phyloP scores from a whole-genome alignment of 129 eudicot species.

The Arctium lappa region DNA sequence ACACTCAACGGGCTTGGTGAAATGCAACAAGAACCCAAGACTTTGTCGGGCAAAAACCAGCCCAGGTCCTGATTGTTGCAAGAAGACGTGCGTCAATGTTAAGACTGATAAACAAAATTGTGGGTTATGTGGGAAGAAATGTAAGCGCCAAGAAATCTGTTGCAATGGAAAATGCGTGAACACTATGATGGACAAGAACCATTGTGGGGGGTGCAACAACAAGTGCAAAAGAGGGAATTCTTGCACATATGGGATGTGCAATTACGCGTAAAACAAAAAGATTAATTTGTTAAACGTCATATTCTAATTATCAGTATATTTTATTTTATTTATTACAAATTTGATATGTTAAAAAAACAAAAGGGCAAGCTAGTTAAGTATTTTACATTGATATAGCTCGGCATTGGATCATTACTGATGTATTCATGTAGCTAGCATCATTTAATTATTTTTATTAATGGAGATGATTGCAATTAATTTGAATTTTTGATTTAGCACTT shows the following conservation, averaged over 20 bases:
- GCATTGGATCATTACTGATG: not conserved
- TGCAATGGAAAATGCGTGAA: slow-evolving; percentile 40
- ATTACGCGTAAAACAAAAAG: slow-evolving; percentile 13
- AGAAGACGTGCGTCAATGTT: slow-evolving; percentile 34
- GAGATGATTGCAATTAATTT: not conserved
- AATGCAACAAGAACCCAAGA: slow-evolving; percentile 31
- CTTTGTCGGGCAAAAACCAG: slow-evolving; percentile 20
- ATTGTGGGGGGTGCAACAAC: slow-evolving; percentile 37
- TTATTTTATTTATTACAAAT: not conserved
- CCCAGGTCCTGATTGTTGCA: slow-evolving; percentile 33
- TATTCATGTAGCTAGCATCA: not conserved
- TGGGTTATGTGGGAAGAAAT: slow-evolving; percentile 37
- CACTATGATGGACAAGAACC: slow-evolving; percentile 8
- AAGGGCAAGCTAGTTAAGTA: not conserved
- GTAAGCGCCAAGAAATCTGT: slow-evolving; percentile 31
- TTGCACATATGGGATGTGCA: slow-evolving; percentile 38
- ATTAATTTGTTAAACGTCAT: not conserved
- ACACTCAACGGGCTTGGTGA: not conserved
- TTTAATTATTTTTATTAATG: not conserved
- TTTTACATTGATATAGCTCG: not conserved
- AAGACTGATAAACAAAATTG: slow-evolving; percentile 23
- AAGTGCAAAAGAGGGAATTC: slow-evolving; percentile 22
- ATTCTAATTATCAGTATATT: not conserved
- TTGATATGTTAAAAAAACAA: not conserved
- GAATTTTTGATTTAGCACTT: not conserved